Evolutionary conservation across 495 filamentous ascomycete genomes (phyloP).

Genomic region (Astrothelium subdiscretum): DNA sequence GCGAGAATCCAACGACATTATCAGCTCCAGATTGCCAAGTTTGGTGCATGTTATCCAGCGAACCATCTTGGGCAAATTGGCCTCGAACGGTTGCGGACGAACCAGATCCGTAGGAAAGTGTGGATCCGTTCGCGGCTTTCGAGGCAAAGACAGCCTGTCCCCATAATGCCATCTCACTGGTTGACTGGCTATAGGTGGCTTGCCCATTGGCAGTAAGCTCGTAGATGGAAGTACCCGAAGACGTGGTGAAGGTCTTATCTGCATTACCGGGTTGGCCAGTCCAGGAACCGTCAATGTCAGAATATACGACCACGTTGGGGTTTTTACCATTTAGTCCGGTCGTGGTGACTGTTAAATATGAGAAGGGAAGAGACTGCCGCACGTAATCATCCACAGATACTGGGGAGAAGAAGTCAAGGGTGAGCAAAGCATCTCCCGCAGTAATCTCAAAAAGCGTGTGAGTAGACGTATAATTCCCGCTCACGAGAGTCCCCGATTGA

Average conservation of each 20-base stretch:
- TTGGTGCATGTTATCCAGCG: conserved; percentile 27
- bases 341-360: conserved; percentile 7
- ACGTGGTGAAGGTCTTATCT: background rate
- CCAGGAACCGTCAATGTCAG: conserved; percentile 42
- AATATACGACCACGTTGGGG: conserved; percentile 33
- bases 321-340: conserved; percentile 12
- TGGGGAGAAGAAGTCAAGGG: conserved; percentile 13
- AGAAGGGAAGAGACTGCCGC: conserved; percentile 9
- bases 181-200: background rate
- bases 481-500: background rate
- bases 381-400: conserved; percentile 5
- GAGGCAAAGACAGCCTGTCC: background rate
- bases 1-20: conserved; percentile 44
- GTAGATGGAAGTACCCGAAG: background rate
- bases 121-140: background rate
- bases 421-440: conserved; percentile 4
- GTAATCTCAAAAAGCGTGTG: conserved; percentile 7
- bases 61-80: conserved; percentile 33
- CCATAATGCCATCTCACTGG: background rate
- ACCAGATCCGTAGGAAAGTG: conserved; percentile 33
- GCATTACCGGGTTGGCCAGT: conserved; percentile 22
- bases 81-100: conserved; percentile 36
- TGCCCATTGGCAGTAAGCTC: background rate
- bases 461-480: conserved; percentile 9
- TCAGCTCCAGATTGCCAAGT: conserved; percentile 18